These are phyloP conservation scores for Sphagnurus paluster DNA, from an alignment of 1,284 basidiomycete genomes.

Conservation along the genomic window DNA sequence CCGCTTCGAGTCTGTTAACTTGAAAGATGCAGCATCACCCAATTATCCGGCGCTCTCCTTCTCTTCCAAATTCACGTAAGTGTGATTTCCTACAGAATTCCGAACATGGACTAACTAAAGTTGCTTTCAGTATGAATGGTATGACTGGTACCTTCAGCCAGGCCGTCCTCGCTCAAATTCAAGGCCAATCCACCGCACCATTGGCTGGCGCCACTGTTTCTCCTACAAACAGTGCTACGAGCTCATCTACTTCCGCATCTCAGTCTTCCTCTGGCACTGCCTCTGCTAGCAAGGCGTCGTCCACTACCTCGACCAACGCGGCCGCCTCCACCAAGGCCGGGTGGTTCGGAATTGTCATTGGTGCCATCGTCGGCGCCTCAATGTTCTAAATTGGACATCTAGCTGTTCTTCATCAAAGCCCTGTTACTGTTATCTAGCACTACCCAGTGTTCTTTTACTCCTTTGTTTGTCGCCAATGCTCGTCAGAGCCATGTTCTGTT, in stretches of 20 bases:
- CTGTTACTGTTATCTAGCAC: conserved; percentile 5
- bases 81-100: conserved; percentile 9
- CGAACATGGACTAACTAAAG: conserved; percentile 2
- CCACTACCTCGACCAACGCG: conserved; percentile 24
- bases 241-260: conserved; percentile 22
- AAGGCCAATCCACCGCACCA: conserved; percentile 58
- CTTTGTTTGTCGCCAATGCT: background rate
- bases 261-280: conserved; percentile 20
- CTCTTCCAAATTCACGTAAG: conserved; percentile 78
- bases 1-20: conserved; percentile 60
- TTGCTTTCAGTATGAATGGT: conserved; percentile 39
- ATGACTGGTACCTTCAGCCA: conserved; percentile 69
- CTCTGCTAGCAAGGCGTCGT: conserved; percentile 24
- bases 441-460: conserved; percentile 8
- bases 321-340: conserved; percentile 27
- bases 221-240: conserved; percentile 19
- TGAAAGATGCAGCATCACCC: conserved; percentile 51
- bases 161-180: conserved; percentile 52
- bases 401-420: background rate
- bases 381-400: conserved; percentile 27
- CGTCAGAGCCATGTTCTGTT: conserved; percentile 14
- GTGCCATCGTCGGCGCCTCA: conserved; percentile 35
- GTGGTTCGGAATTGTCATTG: conserved; percentile 35
- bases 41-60: conserved; percentile 69
- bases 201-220: conserved; percentile 35